Conservation (phyloP, 768 basidiomycete genomes). For the Rhodotorula babjevae region DNA sequence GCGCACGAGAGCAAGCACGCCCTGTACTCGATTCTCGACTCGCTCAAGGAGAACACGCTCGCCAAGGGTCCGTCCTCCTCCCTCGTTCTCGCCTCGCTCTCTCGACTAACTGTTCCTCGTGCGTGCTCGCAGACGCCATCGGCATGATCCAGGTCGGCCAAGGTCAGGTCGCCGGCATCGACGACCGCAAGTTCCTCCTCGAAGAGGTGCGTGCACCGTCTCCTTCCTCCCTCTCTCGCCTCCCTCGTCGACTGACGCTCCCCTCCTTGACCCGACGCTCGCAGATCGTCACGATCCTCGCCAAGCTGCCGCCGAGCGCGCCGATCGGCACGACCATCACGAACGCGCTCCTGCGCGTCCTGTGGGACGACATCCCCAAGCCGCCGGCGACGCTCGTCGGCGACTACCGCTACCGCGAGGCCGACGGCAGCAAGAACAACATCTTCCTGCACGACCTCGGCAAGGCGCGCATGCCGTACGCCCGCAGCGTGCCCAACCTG, state of each 20-base stretch:
- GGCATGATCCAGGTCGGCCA: neutral
- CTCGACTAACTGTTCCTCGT: too few relatives aligned
- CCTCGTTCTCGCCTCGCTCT: too few relatives aligned
- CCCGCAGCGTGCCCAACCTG: conserved; percentile 14
- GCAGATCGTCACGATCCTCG: conserved; percentile 23
- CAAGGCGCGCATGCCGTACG: conserved; percentile 59
- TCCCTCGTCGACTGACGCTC: neutral
- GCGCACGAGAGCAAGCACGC: neutral
- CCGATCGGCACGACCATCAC: conserved; percentile 12
- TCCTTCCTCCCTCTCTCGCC: neutral
- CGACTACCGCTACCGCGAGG: conserved; percentile 53
- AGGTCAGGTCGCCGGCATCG: neutral
- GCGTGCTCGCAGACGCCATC: neutral
- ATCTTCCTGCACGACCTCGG: conserved; percentile 65
- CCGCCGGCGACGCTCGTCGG: conserved; percentile 30
- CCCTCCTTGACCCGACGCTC: neutral
- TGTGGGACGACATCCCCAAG: conserved; percentile 60
- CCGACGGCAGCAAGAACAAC: conserved; percentile 77
- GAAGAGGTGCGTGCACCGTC: conserved; percentile 8
- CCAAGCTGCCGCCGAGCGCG: conserved; percentile 18
- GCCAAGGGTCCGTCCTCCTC: conserved; percentile 4
- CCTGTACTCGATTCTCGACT: neutral
- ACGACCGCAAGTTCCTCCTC: conserved; percentile 35
- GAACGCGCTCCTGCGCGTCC: conserved; percentile 7
- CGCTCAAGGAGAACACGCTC: conserved; percentile 5